phyloP scores from a whole-genome alignment of 768 basidiomycete species.

The Tricholoma matsutake region DNA sequence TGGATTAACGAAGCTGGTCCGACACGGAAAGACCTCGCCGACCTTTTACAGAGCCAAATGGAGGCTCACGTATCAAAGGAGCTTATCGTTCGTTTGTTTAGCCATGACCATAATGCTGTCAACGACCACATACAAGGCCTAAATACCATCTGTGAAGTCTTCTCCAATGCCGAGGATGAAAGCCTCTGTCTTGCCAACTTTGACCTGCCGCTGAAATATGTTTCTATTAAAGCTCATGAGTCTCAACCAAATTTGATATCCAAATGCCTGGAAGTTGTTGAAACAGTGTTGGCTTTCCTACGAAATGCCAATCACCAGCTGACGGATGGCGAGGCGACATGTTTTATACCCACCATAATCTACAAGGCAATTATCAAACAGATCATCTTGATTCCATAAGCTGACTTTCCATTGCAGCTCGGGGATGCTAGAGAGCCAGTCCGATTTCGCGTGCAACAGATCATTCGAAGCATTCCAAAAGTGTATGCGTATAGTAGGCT shows the following conservation, averaged over 20 bases:
- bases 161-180: slow-evolving; percentile 56
- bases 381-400: neutral
- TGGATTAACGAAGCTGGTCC: slow-evolving; percentile 89
- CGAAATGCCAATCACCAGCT: slow-evolving; percentile 72
- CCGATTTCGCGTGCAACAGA: slow-evolving; percentile 73
- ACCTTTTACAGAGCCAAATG: slow-evolving; percentile 89
- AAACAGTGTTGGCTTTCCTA: slow-evolving; percentile 73
- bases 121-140: slow-evolving; percentile 88
- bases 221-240: slow-evolving; percentile 85
- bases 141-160: slow-evolving; percentile 72
- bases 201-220: slow-evolving; percentile 91
- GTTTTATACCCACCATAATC: slow-evolving; percentile 87
- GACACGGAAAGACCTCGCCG: slow-evolving; percentile 83
- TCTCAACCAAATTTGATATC: slow-evolving; percentile 87
- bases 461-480: slow-evolving; percentile 82
- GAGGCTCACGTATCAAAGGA: slow-evolving; percentile 78
- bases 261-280: slow-evolving; percentile 86
- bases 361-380: slow-evolving; percentile 61
- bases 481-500: slow-evolving; percentile 93
- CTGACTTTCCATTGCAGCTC: slow-evolving; percentile 49
- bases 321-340: slow-evolving; percentile 80
- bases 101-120: slow-evolving; percentile 92
- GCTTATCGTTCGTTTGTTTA: slow-evolving; percentile 77
- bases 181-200: slow-evolving; percentile 78
- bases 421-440: slow-evolving; percentile 89